Base-by-base conservation (phyloP, 352 stramenopile species). In the Globisporangium camurandrum region DNA sequence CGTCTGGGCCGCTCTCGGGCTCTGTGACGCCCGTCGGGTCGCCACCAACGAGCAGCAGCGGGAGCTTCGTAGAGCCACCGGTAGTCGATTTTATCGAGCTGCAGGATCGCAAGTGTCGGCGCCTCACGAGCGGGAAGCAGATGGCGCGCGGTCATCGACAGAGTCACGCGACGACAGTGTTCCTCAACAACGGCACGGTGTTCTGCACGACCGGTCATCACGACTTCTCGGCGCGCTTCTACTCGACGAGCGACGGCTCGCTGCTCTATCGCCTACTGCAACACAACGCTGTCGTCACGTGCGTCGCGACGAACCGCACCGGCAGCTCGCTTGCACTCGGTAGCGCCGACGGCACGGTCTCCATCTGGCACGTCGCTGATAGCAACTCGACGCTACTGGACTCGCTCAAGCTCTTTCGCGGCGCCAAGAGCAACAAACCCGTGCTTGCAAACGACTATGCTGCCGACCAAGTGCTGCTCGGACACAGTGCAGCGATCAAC, bases 401-500 rank as follows among this genome's bases (percentile, higher is more conserved):
- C 37, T 80, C 80, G 23, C 65, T 94, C 45, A 91, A 88, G 49
- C 67, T 89, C 45, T 92, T 92, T 37, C 65, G 77, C 47, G 69
- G 70, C 2, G 60, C 70, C 27, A 82, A 78, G 45, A 66, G 36
- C 30, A 44, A 46, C 4, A 81, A 81, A 14, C 79, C 77, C 16
- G 78, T 89, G n/a, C 67, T 87, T 33, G 69, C 71, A 9, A 84
- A 80, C 41, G 80, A 91, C 49, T 91, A 88, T 49, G 70, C 71
- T 2, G 80, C 80, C 0, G 71, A 89, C 39, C 80, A 91, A 55
- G 74, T 90, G 11, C 68, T 90, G 8, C 61, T 92, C 4, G 83
- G 80, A 11, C 78, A 92, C 39, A 66, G 57, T n/a, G 60, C 69
- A 9, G 50, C 59, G 12, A 63, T 94, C 39, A 88, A 76, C 40